phyloP scores from a whole-genome alignment of 2,329 filamentous ascomycete species.

The Ambrosiella beaveri region DNA sequence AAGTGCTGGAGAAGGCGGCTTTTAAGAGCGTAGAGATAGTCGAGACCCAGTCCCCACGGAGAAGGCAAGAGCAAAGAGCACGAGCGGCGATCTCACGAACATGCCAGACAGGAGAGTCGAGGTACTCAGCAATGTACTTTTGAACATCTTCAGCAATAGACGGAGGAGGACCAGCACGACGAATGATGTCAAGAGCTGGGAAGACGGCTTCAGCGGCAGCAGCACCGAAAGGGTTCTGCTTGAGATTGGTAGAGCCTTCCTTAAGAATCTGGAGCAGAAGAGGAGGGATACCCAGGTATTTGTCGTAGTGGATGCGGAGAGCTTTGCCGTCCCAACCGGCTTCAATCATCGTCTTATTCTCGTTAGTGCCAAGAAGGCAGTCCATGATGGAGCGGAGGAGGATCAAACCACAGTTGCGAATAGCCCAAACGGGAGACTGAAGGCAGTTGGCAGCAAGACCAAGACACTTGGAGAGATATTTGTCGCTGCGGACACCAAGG shows the following conservation, averaged over 20 bases:
- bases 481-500: conserved; percentile 54
- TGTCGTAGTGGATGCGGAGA: conserved; percentile 50
- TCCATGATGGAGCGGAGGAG: conserved; percentile 76
- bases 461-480: conserved; percentile 55
- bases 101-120: conserved; percentile 59
- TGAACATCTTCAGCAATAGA: conserved; percentile 37
- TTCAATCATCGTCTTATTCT: conserved; percentile 47
- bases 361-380: conserved; percentile 55
- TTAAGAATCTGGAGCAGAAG: conserved; percentile 47
- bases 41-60: conserved; percentile 32
- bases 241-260: conserved; percentile 29
- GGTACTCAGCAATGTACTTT: conserved; percentile 40
- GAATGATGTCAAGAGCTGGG: conserved; percentile 65
- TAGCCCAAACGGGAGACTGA: conserved; percentile 76
- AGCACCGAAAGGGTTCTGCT: conserved; percentile 20
- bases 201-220: conserved; percentile 54
- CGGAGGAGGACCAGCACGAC: conserved; percentile 50
- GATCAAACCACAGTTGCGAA: conserved; percentile 83
- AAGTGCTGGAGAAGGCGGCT: conserved; percentile 16
- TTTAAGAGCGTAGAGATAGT: conserved; percentile 19
- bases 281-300: conserved; percentile 46
- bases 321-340: conserved; percentile 47
- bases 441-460: conserved; percentile 67
- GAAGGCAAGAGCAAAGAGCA: conserved; percentile 47
- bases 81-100: conserved; percentile 65